Evolutionary conservation across 371 early-diverging fungal genomes (phyloP), one percentile per base, ranked within the genome.

Genomic region (Basidiobolus meristosporus): DNA sequence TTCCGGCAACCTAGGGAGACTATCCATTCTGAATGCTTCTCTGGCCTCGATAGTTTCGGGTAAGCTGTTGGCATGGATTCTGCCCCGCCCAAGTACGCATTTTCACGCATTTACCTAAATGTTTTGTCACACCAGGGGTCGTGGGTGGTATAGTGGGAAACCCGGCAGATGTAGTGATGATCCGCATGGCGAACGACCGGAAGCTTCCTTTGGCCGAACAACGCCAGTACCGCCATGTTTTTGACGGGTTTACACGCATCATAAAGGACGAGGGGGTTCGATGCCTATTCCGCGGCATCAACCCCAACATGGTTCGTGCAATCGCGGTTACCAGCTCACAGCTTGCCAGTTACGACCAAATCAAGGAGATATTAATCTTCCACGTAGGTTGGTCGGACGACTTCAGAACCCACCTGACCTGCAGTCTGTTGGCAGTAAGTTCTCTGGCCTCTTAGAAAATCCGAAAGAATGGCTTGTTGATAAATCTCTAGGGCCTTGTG

Each of bases 131-230:
- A 9, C 9, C 26, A 38, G 89, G 89, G 26, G 68, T 69, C 17
- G 53, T 80, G 12, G 86, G 83, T 23, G 89, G 87, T 1, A 63
- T 72, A 34, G 71, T 70, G 41, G 85, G 84, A 37, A 80, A 79
- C 44, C 86, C 88, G 0, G 83, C 84, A 7, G 90, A 89, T 49
- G 66, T 85, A 2, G 75, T 79, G 26, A 84, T 85, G 44, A 76
- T 86, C 35, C 63, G 84, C 2, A 72, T 85, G 81, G 83, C 84
- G 40, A 79, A 79, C 46, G 82, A 84, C 43, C 79, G 82, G 12
- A 61, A 77, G 38, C 53, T 81, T 23, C 73, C 81, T 1, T 47
- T 43, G 29, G 62, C 65, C 2, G 53, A 66, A 45, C 66, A 71
- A 26, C 58, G 83, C 15, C 73, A 82, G 43, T 84, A 86, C 49